Base-by-base conservation (phyloP, 2,329 filamentous ascomycete species). In the Trichoderma sp. region DNA sequence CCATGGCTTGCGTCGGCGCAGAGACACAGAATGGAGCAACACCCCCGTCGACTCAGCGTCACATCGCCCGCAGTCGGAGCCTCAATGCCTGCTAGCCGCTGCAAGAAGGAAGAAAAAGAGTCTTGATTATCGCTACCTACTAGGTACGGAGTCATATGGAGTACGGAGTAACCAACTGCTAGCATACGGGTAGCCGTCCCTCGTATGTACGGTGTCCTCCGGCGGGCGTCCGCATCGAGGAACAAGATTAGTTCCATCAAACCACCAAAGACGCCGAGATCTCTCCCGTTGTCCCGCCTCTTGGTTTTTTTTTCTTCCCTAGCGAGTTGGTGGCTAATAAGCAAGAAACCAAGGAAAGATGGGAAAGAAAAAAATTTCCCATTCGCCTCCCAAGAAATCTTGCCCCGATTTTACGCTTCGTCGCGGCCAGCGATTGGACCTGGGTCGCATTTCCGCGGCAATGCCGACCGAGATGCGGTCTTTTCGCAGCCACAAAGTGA, bases 1-100 rank as follows among this genome's bases (percentile, higher is more conserved):
- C 23, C 26, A 53, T 62, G 66, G 66, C 39, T 62, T 69, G 57
- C 66, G 66, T 69, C 66, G 66, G 66, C 66, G 57, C 26, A 69
- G 39, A 59, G 34, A 53, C 66, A 62, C 36, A 62, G 36, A 62
- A 61, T 68, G 57, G 57, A 68, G 66, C 36, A 28, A 68, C 26
- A 59, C 36, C 53, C 65, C 43, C 63, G 63, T 32, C 55, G 66
- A 26, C 20, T 34, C 55, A 68, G 55, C 12, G 66, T 62, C 66
- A 69, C 57, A 69, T 69, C 66, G 66, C 66, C 66, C 57, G 66
- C 28, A 53, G 39, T 69, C 57, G 66, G 66, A 59, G 53, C 6
- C 34, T 39, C 34, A 47, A 47, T 58, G 53, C 23, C 26, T 59
- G 53, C 34, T 68, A 58, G 63, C 20, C 34, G 47, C 12, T 63